Base-by-base conservation (phyloP, 371 early-diverging fungal genomes). In the Batkoa obscura region DNA sequence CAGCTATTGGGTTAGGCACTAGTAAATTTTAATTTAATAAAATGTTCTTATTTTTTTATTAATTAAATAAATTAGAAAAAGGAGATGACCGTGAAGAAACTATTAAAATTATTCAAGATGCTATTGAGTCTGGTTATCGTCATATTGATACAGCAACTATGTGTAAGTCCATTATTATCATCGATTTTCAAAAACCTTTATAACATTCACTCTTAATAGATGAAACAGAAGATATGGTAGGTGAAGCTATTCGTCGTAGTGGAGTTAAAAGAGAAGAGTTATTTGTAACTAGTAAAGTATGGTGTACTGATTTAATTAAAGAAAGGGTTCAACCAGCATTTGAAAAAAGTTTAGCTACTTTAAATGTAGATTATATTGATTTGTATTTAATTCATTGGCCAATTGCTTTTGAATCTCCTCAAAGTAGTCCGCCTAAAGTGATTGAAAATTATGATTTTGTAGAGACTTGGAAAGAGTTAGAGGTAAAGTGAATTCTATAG, bases 221-320 rank as follows among this genome's bases (percentile, higher is more conserved):
- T 63, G 70, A 73, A 57, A 94, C 94, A 69, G 92, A 94, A 69
- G 67, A 73, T 39, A 82, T 86, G 50, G 79, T 92, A 45, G 94
- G 94, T 33, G 72, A 76, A 59, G 86, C 74, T 17, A 72, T 90
- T 50, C 60, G 61, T 9, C 68, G 76, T 37, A 69, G 74, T 13
- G 64, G 65, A 41, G 66, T 84, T 2, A 72, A 73, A 43, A 77
- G 91, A 55, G 68, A 79, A 33, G 71, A 86, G 36, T 60, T 94
- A 32, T 93, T 90, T 61, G 67, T 92, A 58, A 91, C 91, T 15
- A 80, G 84, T 62, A 94, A 96, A 75, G 73, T 96, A 30, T 91
- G 91, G 93, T 84, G 84, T 68, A 84, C 80, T 52, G 68, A 77
- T 55, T 84, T 86, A 54, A 71, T 70, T 30, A 79, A 81, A 32